These are phyloP conservation scores for Fusarium sp. DNA, from an alignment of 2,329 filamentous ascomycete species.

Conservation along the genomic window DNA sequence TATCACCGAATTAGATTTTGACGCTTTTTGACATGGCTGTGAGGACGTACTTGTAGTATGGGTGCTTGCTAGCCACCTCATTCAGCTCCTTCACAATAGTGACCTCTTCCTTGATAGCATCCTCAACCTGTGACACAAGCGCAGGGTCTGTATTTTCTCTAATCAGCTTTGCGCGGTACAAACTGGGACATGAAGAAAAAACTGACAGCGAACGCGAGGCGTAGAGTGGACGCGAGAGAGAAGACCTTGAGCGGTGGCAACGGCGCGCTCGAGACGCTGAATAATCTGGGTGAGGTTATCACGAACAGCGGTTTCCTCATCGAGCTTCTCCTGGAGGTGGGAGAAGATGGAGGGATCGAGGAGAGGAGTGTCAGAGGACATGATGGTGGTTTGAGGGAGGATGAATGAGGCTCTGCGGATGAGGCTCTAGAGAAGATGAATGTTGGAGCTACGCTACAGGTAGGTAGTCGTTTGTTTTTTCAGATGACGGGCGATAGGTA, in stretches of 20 bases:
- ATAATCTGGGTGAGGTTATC: slow-evolving; percentile 86
- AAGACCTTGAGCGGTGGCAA: slow-evolving; percentile 81
- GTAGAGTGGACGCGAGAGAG: slow-evolving; percentile 92
- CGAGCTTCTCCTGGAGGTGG: slow-evolving; percentile 86
- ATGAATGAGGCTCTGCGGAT: slow-evolving; percentile 32
- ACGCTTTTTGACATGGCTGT: background rate
- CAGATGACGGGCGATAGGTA: background rate
- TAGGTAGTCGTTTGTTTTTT: background rate
- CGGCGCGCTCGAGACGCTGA: slow-evolving; percentile 83
- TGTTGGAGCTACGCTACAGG: slow-evolving; percentile 23
- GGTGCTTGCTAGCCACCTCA: slow-evolving; percentile 80
- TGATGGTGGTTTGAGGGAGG: slow-evolving; percentile 27
- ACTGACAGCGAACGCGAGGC: slow-evolving; percentile 66
- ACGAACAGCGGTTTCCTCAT: slow-evolving; percentile 83
- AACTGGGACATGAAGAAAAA: background rate
- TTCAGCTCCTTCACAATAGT: slow-evolving; percentile 76
- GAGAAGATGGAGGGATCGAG: slow-evolving; percentile 87
- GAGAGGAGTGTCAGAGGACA: slow-evolving; percentile 49
- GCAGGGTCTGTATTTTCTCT: slow-evolving; percentile 59
- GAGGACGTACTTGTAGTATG: slow-evolving; percentile 86
- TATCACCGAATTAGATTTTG: slow-evolving; percentile 42
- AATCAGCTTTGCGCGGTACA: background rate
- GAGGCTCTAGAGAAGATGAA: slow-evolving; percentile 19
- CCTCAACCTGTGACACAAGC: slow-evolving; percentile 76
- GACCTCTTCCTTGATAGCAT: slow-evolving; percentile 76